Evolutionary conservation across 1,284 basidiomycete species (phyloP), one percentile per base, ranked within the genome.

Genomic region (Irpex lacteus): DNA sequence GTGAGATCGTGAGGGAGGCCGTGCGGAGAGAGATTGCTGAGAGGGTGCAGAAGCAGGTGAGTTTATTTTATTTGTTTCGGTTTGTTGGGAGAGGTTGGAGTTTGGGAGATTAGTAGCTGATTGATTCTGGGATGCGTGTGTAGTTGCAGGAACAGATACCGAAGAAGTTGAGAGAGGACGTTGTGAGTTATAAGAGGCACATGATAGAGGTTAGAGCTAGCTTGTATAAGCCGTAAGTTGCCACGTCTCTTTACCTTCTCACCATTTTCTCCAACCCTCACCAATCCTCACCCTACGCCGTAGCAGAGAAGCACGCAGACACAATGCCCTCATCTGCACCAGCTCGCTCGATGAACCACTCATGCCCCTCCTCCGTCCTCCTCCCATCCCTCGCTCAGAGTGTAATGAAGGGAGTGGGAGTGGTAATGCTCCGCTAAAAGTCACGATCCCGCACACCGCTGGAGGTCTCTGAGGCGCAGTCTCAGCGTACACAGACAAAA

Each of bases 301-400:
- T 2, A n/a, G 9, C 67, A 86, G 84, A 0, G 83, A 85, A 70
- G 82, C 83, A 5, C 77, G 82, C 13, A 76, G 80, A 34, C 77
- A 81, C 66, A 85, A 85, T 68, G 76, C 79, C 3, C 75, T 78
- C 11, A 75, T 83, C 47, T 73, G 74, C 8, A 71, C 75, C 0
- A 73, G 77, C 59, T 75, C 76, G 15, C 68, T 78, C 7, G 76
- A 75, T 47, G 77, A 79, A 21, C 80, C 78, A 7, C 73, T 86
- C 32, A 76, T 79, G 36, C 80, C 81, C 13, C 78, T 85, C 0
- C 71, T 83, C n/a, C 77, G 80, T 0, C 82, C 83, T 2, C 26
- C 76, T 77, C 4, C 78, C 75, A 1, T 18, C 75, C 77, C 57
- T 74, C 78, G 79, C 66, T 53, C 50, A 1, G 11, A 13, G n/a